Evolutionary conservation across 352 stramenopile species (phyloP), one percentile per base, ranked within the genome.

Genomic region (Pythium apleroticum): DNA sequence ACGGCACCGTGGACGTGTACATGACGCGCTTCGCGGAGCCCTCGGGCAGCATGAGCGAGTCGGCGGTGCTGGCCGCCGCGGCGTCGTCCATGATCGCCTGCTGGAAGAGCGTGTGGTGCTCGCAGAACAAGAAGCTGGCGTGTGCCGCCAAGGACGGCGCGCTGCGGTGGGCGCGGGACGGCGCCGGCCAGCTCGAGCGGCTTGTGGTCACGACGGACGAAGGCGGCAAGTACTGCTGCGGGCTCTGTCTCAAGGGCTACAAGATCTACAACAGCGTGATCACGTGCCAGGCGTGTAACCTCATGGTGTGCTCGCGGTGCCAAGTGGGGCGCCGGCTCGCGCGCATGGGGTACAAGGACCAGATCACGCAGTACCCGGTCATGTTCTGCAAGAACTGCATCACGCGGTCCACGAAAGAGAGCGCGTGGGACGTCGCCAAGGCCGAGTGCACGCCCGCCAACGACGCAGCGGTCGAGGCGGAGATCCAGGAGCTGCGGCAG

Each of bases 41-140:
- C 17, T 75, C 70, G 6, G 80, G 83, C 0, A 66, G 76, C 19
- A 63, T 90, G 4, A 45, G 81, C 1, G 73, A 81, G 25, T 74
- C 73, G 12, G 60, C 84, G 52, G 77, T 77, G 9, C 48, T 90
- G 50, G 71, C 69, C 0, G 73, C 75, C 7, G 73, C 73, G 1
- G 83, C 81, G 11, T 64, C 33, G 10, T 69, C 72, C 17, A 74
- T 91, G n/a, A 80, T 73, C n/a, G 78, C 71, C 58, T 87, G 77
- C 68, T 88, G 82, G 78, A 84, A 86, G 57, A 77, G 72, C 1
- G 77, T 90, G 19, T 72, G 45, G 33, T 91, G 83, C 35, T 74
- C 83, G 14, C 78, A 91, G 52, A 85, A 74, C 73, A 89, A 88
- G 68, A 91, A 91, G 35, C 77, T 91, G 28, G 79, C 76, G 8